phyloP scores from a whole-genome alignment of 345 rosid species.

The Dovyalis caffra region DNA sequence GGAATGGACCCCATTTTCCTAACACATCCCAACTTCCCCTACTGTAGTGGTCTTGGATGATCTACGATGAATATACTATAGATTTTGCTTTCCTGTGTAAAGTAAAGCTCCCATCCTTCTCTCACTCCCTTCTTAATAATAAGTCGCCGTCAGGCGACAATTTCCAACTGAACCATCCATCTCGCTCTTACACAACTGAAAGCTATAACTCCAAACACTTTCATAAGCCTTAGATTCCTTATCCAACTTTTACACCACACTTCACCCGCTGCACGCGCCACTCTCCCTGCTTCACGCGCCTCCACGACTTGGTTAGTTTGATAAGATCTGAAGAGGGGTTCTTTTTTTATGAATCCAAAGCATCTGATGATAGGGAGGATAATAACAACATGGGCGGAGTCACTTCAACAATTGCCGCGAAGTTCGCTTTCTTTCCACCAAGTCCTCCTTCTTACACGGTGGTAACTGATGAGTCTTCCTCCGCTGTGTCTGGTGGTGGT shows the following conservation, averaged over 20 bases:
- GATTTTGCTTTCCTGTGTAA: background rate
- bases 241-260: background rate
- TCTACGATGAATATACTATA: background rate
- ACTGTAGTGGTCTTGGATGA: no score
- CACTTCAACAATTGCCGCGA: slow-evolving; percentile 93
- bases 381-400: slow-evolving; percentile 75
- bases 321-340: slow-evolving; percentile 17
- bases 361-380: slow-evolving; percentile 38
- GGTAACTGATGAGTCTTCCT: slow-evolving; percentile 41
- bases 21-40: no score
- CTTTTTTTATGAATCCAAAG: slow-evolving; percentile 33
- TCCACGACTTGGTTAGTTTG: background rate
- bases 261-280: slow-evolving; percentile 1
- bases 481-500: slow-evolving; percentile 13
- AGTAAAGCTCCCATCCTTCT: background rate
- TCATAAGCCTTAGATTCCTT: background rate
- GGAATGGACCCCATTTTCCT: no score
- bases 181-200: background rate
- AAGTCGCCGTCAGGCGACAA: slow-evolving; percentile 13
- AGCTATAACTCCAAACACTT: background rate
- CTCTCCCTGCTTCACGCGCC: slow-evolving; percentile 3
- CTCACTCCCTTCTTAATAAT: background rate
- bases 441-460: slow-evolving; percentile 80
- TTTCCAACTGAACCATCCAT: background rate
- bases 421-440: slow-evolving; percentile 98